Conservation (phyloP, 208 protist genomes). For the Acanthamoeba sp. region DNA sequence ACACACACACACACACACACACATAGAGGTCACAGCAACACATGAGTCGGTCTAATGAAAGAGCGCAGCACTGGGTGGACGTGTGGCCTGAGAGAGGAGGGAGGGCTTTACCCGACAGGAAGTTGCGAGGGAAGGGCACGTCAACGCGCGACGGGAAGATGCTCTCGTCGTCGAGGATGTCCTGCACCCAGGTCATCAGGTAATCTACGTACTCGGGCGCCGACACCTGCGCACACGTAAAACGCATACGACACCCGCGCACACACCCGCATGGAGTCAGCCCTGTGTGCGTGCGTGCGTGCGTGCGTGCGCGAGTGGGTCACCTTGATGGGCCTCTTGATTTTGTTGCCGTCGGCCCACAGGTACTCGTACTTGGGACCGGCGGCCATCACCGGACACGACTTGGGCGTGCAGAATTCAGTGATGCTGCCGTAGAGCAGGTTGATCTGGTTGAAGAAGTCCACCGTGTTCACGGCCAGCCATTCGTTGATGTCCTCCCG, state of each 20-base stretch:
- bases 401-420: constrained; percentile 97
- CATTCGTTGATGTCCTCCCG: constrained; percentile 98
- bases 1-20: constrained; percentile 89
- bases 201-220: constrained; percentile 98
- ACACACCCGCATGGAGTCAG: not conserved
- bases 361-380: constrained; percentile 96
- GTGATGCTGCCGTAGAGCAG: constrained; percentile 97
- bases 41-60: constrained; percentile 96
- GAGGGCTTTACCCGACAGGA: not conserved
- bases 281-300: not conserved
- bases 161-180: constrained; percentile 96
- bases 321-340: constrained; percentile 96
- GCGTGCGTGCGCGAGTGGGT: too few species aligned
- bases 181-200: constrained; percentile 99
- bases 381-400: constrained; percentile 97
- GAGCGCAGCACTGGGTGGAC: constrained; percentile 97
- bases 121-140: constrained; percentile 5
- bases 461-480: constrained; percentile 98
- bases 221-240: constrained; percentile 67
- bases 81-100: too few species aligned
- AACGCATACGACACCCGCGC: not conserved
- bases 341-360: constrained; percentile 96
- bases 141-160: constrained; percentile 95
- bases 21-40: too few species aligned
- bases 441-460: constrained; percentile 99